phyloP scores from a whole-genome alignment of 495 filamentous ascomycete species.

The Neurospora tetraspora region DNA sequence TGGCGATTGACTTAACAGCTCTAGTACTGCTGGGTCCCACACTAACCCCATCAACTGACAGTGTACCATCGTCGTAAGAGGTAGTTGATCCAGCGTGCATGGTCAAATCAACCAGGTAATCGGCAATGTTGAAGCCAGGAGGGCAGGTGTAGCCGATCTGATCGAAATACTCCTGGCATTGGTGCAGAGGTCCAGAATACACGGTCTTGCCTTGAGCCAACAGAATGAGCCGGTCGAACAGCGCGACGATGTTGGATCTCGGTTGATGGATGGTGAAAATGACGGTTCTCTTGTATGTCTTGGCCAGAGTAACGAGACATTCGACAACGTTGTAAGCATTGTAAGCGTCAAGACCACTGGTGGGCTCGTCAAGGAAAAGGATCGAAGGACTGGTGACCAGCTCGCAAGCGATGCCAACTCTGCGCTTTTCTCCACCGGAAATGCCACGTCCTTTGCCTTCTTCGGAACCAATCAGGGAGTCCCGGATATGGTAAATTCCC shows the following conservation, averaged over 20 bases:
- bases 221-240: conserved; percentile 89
- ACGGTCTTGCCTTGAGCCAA: conserved; percentile 83
- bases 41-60: conserved; percentile 53
- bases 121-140: conserved; percentile 96
- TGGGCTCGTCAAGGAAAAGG: conserved; percentile 93
- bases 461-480: conserved; percentile 95
- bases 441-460: conserved; percentile 91
- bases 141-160: conserved; percentile 83
- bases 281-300: conserved; percentile 90
- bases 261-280: conserved; percentile 99
- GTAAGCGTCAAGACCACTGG: conserved; percentile 88
- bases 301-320: conserved; percentile 87
- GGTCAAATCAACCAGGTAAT: conserved; percentile 92
- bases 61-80: conserved; percentile 40
- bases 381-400: conserved; percentile 96
- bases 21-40: conserved; percentile 79
- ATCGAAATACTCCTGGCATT: conserved; percentile 89
- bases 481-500: conserved; percentile 82
- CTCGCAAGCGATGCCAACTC: conserved; percentile 95
- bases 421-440: conserved; percentile 90
- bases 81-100: conserved; percentile 65
- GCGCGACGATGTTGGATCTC: conserved; percentile 98
- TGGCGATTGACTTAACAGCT: conserved; percentile 86
- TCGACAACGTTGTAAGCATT: conserved; percentile 98
- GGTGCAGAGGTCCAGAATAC: conserved; percentile 82